Evolutionary conservation across 1,139 yeast genomes (phyloP), one percentile per base, ranked within the genome.

Genomic region (Saccharomyces hybrid): DNA sequence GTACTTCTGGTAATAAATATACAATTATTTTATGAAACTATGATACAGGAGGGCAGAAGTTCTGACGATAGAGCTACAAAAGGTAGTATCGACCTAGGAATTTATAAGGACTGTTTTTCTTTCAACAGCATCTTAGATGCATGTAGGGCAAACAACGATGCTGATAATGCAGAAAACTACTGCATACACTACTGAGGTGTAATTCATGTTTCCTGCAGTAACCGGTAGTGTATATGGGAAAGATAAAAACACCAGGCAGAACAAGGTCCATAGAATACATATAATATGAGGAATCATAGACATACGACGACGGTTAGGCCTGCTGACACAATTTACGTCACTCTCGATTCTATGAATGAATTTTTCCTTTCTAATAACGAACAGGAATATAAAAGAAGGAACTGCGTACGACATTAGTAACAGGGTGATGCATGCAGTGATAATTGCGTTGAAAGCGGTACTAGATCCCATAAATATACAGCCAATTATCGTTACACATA

Each of bases 191-290:
- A 69, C 79, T 46, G 71, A 66, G 2, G 76, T 77, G 58, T 77
- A 77, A 61, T 78, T 78, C 81, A 77, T 77, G 56, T 73, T 73
- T 63, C 2, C 44, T 38, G 44, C 44, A 9, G 44, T 38, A 20
- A 72, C 81, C 0, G 81, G 81, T 73, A 75, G 71, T n/a, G 69
- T 72, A 8, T 73, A 62, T 1, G 81, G 81, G 61, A 78, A 72
- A 48, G 77, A 74, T 60, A 71, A 75, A 63, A 78, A 76, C 2
- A 76, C 66, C 8, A 75, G 59, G 34, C 78, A 71, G 59, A 77
- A 77, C 0, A 72, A 31, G 1, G 80, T 69, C 80, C 81, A 78
- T 6, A 53, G 54, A 9, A 75, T 55, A 16, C 71, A 62, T 5
- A 75, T 66, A 38, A 74, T 60, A 63, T 79, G 79, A 52, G 80